These are phyloP conservation scores for Cercospora sp. DNA, from an alignment of 2,329 filamentous ascomycete genomes.

Conservation along the genomic window DNA sequence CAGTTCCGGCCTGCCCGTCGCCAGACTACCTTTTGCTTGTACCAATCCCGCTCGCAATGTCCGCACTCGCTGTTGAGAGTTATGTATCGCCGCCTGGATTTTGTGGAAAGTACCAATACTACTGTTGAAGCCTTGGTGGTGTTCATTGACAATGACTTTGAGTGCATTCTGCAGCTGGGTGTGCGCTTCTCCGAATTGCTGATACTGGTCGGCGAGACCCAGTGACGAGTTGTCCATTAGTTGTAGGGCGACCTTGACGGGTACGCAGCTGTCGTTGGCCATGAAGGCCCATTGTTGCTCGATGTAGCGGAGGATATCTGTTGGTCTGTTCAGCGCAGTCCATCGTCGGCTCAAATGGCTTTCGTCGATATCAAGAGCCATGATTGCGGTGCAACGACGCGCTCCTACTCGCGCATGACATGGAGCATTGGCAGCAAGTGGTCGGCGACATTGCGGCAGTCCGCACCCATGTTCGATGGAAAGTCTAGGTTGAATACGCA, in stretches of 20 bases:
- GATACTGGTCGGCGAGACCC: conserved; percentile 84
- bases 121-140: conserved; percentile 98
- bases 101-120: conserved; percentile 99
- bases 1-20: conserved; percentile 83
- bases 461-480: conserved; percentile 8
- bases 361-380: not conserved
- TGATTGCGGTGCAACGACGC: conserved; percentile 1
- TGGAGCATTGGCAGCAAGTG: conserved; percentile 1
- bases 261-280: conserved; percentile 83
- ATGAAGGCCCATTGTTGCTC: conserved; percentile 89
- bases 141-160: conserved; percentile 95
- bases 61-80: conserved; percentile 82
- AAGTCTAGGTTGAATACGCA: conserved; percentile 18
- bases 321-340: conserved; percentile 8
- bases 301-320: conserved; percentile 75
- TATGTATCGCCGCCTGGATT: conserved; percentile 89
- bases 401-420: not conserved
- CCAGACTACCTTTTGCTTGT: conserved; percentile 76
- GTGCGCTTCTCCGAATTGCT: conserved; percentile 79
- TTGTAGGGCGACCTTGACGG: conserved; percentile 91
- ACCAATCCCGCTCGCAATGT: conserved; percentile 79
- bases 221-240: conserved; percentile 92
- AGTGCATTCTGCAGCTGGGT: conserved; percentile 87
- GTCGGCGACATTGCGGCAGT: conserved; percentile 11
- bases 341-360: not conserved